Evolutionary conservation across 2,329 filamentous ascomycete genomes (phyloP).

Genomic region (Fusarium guadeloupense): DNA sequence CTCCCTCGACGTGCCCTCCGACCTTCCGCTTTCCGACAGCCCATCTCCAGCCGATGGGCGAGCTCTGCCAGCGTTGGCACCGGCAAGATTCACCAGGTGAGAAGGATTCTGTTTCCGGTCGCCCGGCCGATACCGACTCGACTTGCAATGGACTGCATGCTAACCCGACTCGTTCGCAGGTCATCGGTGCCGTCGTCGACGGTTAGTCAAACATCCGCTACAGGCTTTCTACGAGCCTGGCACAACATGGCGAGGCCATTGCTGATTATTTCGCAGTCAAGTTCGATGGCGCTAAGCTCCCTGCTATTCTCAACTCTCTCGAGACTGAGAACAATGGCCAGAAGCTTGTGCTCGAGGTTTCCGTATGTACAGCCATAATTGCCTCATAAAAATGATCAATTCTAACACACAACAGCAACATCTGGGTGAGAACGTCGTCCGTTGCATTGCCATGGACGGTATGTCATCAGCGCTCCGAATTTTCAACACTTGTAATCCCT

Average conservation of each 20-base stretch:
- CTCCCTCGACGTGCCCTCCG: slow-evolving; percentile 66
- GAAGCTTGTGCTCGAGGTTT: slow-evolving; percentile 95
- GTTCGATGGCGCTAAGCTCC: slow-evolving; percentile 93
- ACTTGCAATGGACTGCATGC: slow-evolving; percentile 21
- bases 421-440: slow-evolving; percentile 98
- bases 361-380: slow-evolving; percentile 67
- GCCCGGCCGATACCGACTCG: slow-evolving; percentile 27
- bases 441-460: slow-evolving; percentile 99
- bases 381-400: slow-evolving; percentile 11
- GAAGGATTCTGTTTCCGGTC: slow-evolving; percentile 42
- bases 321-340: slow-evolving; percentile 90
- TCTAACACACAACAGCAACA: slow-evolving; percentile 80
- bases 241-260: background rate
- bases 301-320: slow-evolving; percentile 96
- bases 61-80: slow-evolving; percentile 66
- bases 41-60: slow-evolving; percentile 66
- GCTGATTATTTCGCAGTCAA: slow-evolving; percentile 73
- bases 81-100: slow-evolving; percentile 76
- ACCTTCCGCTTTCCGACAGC: slow-evolving; percentile 65
- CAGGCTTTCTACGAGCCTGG: slow-evolving; percentile 20
- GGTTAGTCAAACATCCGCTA: slow-evolving; percentile 68
- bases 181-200: slow-evolving; percentile 99
- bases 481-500: slow-evolving; percentile 22
- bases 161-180: slow-evolving; percentile 63
- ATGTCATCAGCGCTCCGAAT: slow-evolving; percentile 53